Base-by-base conservation (phyloP, 257 asterid species). In the Ballota nigra region DNA sequence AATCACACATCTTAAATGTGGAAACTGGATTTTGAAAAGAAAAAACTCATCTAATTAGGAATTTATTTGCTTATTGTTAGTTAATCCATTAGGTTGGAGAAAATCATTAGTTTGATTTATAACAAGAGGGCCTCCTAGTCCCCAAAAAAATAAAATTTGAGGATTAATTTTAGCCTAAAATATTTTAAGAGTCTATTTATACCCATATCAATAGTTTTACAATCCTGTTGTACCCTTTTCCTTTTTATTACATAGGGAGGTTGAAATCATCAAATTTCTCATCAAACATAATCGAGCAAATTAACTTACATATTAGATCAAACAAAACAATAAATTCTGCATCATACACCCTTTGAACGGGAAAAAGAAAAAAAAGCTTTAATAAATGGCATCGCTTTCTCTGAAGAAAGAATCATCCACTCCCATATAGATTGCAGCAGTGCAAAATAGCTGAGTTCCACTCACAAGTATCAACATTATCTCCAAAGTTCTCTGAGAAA, bases 401-500 rank as follows among this genome's bases (percentile, higher is more conserved):
- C 8, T 68, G 76, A 57, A 26, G 33, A 33, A 59, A 19, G 66
- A 82, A 43, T 69, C 82, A 68, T 26, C 66, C 72, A 85, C 69
- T 38, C 92, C 91, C 20, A 78, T 75, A 74, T 84, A 83, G 70
- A 94, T 86, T n/a, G 97, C 96, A 69, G 72, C 85, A 0, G 89
- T 84, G 81, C 84, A 88, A 56, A 89, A 78, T 55, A 94, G 70
- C 68, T 89, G 99, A 70, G 97, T 86, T 38, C 89, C 97, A 31
- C 93, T 80, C 81, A 92, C 49, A 59, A 92, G 45, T 79, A 95
- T 87, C 85, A 95, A 33, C 2, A 95, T 15, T 23, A 68, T 73
- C 87, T 95, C 98, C 90, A 95, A 80, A 22, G 87, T 69, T 84
- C 97, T 86, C 98, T 95, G 84, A 22, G 12, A 4, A 16, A 33